Evolutionary conservation across 768 basidiomycete genomes (phyloP), one percentile per base, ranked within the genome.

Genomic region (Termitomyces sp.): DNA sequence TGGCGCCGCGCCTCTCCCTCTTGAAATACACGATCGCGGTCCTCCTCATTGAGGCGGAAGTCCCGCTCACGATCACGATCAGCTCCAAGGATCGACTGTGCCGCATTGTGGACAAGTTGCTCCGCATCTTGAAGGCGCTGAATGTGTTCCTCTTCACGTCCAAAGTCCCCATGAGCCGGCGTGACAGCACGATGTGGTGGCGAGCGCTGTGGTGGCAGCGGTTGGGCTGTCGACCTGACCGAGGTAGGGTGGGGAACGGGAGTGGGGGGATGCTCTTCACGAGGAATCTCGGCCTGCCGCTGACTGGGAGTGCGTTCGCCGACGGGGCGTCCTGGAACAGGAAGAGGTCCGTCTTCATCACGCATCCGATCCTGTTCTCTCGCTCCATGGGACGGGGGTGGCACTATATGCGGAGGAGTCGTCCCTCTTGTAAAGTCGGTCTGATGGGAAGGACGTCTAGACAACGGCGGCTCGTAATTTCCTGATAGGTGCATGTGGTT

Each of bases 31-130:
- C 73, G 79, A 20, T 88, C 77, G 7, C 89, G 75, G 51, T 82
- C 83, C 12, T 86, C 83, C 68, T 92, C 90, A 58, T 81, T 80
- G 1, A 72, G 72, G 18, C 81, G 78, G 71, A 89, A 91, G 31
- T 85, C 82, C 8, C 68, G 69, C 56, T 92, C 89, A 10, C 90
- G 81, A 47, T 74, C 74, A 26, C 82, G 78, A 64, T 92, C 90
- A 0, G 81, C 81, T 51, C 82, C 81, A 36, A 80, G 77, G 0
- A 83, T 80, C 2, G 77, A 76, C 8, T 75, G 73, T 9, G 77
- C 73, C 5, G 81, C 73, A 31, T 80, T 73, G 4, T 76, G 73
- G 13, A 90, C 66, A 22, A 77, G 76, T 20, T 73, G 69, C 51
- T 61, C 61, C 20, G 82, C 75, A 0, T 82, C 84, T 10, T 78